These are phyloP conservation scores for Leucocoprinus birnbaumii DNA, from an alignment of 768 basidiomycete species.

Conservation along the genomic window DNA sequence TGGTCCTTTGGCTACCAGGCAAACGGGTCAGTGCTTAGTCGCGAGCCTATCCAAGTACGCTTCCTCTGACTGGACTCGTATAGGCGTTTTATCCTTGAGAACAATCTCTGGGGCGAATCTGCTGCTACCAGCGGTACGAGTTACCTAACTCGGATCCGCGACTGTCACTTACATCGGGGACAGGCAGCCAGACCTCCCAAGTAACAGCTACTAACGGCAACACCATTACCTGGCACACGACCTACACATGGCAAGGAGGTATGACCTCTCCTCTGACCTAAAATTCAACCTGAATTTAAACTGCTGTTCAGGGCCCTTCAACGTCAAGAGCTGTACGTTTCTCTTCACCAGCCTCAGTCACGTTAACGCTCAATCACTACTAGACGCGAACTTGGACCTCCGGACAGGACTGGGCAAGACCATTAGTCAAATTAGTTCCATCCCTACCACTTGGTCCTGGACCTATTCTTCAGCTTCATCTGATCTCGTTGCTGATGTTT, in stretches of 20 bases:
- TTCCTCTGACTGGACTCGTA: neutral
- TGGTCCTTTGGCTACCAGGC: slow-evolving; percentile 2
- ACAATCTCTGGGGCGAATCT: slow-evolving; percentile 30
- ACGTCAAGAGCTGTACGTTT: slow-evolving; percentile 31
- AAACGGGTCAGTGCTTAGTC: slow-evolving; percentile 12
- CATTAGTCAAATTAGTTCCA: slow-evolving; percentile 25
- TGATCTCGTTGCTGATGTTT: slow-evolving; percentile 30
- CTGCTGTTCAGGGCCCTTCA: slow-evolving; percentile 3
- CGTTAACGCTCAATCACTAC: neutral
- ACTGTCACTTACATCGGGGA: neutral
- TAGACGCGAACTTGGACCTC: slow-evolving; percentile 33
- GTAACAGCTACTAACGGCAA: slow-evolving; percentile 24
- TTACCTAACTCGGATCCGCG: neutral
- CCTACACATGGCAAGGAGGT: slow-evolving; percentile 30
- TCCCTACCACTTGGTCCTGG: slow-evolving; percentile 31
- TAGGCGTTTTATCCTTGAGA: slow-evolving; percentile 25
- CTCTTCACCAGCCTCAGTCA: no score
- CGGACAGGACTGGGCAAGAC: slow-evolving; percentile 23
- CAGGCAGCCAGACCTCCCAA: slow-evolving; percentile 29
- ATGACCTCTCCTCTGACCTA: neutral
- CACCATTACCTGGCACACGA: slow-evolving; percentile 28
- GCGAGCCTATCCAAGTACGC: neutral
- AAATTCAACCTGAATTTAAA: neutral
- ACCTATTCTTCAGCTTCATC: slow-evolving; percentile 27
- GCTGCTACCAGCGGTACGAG: slow-evolving; percentile 22